Conservation (phyloP, 2,329 filamentous ascomycete genomes). For the Microsporum canis region DNA sequence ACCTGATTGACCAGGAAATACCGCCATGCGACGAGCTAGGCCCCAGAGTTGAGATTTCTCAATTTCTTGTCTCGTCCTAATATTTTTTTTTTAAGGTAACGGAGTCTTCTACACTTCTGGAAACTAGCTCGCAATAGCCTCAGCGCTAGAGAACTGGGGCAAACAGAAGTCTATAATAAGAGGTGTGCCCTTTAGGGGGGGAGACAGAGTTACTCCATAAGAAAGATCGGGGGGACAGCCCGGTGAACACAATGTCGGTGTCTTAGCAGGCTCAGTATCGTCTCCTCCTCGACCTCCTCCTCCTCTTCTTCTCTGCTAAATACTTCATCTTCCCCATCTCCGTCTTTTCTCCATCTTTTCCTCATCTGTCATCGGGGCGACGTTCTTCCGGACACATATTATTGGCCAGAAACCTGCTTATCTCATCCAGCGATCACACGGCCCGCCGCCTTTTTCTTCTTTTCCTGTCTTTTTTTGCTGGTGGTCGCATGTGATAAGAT, state of each 20-base stretch:
- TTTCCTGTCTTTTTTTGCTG: background rate
- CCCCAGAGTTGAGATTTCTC: background rate
- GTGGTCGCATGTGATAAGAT: background rate
- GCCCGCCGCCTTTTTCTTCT: background rate
- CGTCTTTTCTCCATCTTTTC: background rate
- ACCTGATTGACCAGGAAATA: background rate
- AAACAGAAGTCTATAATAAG: background rate
- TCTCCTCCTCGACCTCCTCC: background rate
- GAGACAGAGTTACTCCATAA: background rate
- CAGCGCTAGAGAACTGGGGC: background rate
- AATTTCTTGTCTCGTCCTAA: background rate
- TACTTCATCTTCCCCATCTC: background rate
- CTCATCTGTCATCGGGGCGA: background rate
- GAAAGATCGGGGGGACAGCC: background rate
- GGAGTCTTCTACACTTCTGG: background rate
- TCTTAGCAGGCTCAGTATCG: background rate
- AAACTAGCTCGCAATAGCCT: constrained; percentile 1
- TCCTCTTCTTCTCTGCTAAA: background rate
- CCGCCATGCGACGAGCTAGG: background rate
- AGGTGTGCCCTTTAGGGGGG: background rate
- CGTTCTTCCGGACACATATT: background rate
- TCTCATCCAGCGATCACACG: background rate
- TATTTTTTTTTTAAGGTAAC: background rate
- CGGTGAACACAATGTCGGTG: background rate
- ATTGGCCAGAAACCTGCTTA: background rate